phyloP scores from a whole-genome alignment of 441 rosid species.

The Macaranga tanarius region DNA sequence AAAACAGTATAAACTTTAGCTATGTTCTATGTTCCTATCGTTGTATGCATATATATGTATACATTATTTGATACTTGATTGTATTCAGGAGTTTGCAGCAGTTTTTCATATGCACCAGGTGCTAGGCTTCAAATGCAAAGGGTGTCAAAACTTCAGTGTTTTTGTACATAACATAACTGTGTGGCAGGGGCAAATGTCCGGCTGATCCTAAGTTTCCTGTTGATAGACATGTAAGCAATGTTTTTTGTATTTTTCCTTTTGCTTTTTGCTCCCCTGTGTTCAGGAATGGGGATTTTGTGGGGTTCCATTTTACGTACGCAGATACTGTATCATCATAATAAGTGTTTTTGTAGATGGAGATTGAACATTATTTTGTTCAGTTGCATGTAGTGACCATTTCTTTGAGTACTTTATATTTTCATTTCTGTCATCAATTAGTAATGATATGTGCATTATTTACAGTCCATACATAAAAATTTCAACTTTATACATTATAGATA shows the following conservation, averaged over 20 bases:
- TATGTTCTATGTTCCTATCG: not conserved
- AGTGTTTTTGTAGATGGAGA: not conserved
- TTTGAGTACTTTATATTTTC: too few relatives aligned
- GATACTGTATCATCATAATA: not conserved
- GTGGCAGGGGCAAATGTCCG: not conserved
- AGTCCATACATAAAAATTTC: too few relatives aligned
- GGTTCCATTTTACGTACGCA: not conserved
- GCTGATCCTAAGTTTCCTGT: not conserved
- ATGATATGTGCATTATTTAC: too few relatives aligned
- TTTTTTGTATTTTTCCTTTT: not conserved
- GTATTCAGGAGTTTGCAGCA: slow-evolving; percentile 5
- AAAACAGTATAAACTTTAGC: too few relatives aligned
- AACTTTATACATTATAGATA: too few relatives aligned
- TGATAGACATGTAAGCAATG: not conserved
- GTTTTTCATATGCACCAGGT: not conserved
- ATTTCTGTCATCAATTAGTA: too few relatives aligned
- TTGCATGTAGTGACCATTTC: not conserved
- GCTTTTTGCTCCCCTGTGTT: not conserved
- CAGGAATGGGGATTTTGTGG: not conserved
- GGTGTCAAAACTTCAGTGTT: not conserved
- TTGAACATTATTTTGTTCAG: not conserved
- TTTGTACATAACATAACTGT: not conserved
- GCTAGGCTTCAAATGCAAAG: not conserved
- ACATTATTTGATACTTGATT: not conserved
- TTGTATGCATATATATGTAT: not conserved